Evolutionary conservation across 768 basidiomycete species (phyloP).

Genomic region (Phanerodontia chrysosporium): DNA sequence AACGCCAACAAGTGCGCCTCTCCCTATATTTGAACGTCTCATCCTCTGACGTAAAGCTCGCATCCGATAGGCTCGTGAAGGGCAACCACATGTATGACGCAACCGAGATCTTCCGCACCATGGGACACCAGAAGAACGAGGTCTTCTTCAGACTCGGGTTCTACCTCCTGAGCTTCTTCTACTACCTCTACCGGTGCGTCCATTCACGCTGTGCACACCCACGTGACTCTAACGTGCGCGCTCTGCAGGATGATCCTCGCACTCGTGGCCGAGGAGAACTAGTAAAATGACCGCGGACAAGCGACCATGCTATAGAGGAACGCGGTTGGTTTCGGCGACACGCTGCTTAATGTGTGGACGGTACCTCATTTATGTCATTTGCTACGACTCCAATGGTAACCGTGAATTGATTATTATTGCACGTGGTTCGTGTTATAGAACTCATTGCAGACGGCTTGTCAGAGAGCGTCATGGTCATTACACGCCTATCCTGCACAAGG

Average conservation of each 20-base stretch:
- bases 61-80: slow-evolving; percentile 66
- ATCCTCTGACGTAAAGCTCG: not conserved
- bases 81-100: slow-evolving; percentile 99
- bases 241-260: slow-evolving; percentile 47
- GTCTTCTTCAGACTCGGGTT: slow-evolving; percentile 93
- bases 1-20: slow-evolving; percentile 89
- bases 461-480: too few species aligned
- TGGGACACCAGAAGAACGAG: slow-evolving; percentile 93
- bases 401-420: too few species aligned
- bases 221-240: not conserved
- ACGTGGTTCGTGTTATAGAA: too few species aligned
- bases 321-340: not conserved
- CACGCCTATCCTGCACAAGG: too few species aligned
- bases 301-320: not conserved
- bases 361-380: too few species aligned
- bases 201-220: not conserved
- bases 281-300: not conserved
- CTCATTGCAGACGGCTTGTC: too few species aligned
- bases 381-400: too few species aligned
- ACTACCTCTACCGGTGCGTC: slow-evolving; percentile 82
- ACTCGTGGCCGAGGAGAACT: slow-evolving; percentile 37
- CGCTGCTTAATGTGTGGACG: not conserved
- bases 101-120: slow-evolving; percentile 96
- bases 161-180: slow-evolving; percentile 89
- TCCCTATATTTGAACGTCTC: not conserved